Evolutionary conservation across 768 basidiomycete genomes (phyloP).

Genomic region (Trametes sanguinea): DNA sequence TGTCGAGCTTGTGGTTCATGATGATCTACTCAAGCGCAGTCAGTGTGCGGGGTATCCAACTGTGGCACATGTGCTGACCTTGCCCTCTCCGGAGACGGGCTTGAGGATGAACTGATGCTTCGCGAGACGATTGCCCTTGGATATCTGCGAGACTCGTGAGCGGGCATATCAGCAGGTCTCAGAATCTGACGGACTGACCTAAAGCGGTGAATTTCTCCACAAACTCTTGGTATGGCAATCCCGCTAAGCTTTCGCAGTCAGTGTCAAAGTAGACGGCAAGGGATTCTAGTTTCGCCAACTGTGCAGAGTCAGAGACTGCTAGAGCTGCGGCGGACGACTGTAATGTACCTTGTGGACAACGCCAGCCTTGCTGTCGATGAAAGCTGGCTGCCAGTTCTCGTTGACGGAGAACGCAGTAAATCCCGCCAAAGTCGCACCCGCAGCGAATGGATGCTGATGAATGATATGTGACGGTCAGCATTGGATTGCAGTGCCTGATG

Average conservation of each 20-base stretch:
- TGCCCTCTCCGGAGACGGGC: slow-evolving; percentile 94
- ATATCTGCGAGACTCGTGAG: slow-evolving; percentile 41
- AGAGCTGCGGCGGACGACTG: not conserved
- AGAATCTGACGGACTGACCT: slow-evolving; percentile 42
- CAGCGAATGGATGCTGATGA: slow-evolving; percentile 87
- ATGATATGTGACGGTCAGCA: not conserved
- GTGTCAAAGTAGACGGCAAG: slow-evolving; percentile 95
- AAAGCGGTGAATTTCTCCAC: slow-evolving; percentile 73
- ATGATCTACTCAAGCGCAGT: slow-evolving; percentile 55
- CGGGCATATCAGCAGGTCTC: not conserved
- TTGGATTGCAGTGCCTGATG: not conserved
- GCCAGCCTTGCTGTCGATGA: slow-evolving; percentile 86
- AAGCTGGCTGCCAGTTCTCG: slow-evolving; percentile 83
- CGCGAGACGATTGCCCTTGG: slow-evolving; percentile 46
- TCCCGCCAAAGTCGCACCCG: slow-evolving; percentile 82
- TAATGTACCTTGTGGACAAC: slow-evolving; percentile 81
- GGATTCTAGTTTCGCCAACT: slow-evolving; percentile 86
- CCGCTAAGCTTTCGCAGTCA: slow-evolving; percentile 79
- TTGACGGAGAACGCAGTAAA: slow-evolving; percentile 92
- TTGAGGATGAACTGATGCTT: slow-evolving; percentile 93
- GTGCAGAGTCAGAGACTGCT: not conserved
- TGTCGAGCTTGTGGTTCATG: slow-evolving; percentile 78
- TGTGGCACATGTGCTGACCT: slow-evolving; percentile 38
- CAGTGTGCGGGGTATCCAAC: slow-evolving; percentile 2
- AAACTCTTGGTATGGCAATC: slow-evolving; percentile 61